Evolutionary conservation across 2,329 filamentous ascomycete genomes (phyloP), one percentile per base, ranked within the genome.

Genomic region (Thermothelomyces thermophilus): DNA sequence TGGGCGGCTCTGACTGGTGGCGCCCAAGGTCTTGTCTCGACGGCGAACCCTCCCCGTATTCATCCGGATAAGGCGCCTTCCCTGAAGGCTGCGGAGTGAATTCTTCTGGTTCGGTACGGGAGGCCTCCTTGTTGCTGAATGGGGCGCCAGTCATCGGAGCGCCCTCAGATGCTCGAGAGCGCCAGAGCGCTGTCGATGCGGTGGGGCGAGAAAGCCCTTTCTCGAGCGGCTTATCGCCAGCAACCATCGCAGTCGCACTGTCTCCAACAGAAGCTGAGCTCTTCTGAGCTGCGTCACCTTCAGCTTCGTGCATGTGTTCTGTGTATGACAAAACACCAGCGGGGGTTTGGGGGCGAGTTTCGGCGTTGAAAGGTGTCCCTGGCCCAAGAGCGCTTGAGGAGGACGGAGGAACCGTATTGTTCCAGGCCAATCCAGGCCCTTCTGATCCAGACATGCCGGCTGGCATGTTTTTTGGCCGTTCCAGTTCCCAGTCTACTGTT

Each of bases 121-220:
- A 33, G 3, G 28, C 35, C 17, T 19, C 8, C 17, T 44, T 40
- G 22, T 22, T 20, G 5, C 19, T 35, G 33, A 22, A 34, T 11
- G 34, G 14, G 19, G 19, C 35, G 9, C n/a, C 16, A 3, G 36
- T 2, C 11, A 8, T 10, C n/a, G 14, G 30, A 10, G 17, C 7
- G 16, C 28, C 36, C 4, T 39, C 45, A 17, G 41, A 30, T 6
- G 3, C 20, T 31, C 22, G 48, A 24, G 48, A 35, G 4, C 11
- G 35, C 10, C 48, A 36, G 5, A 44, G 48, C 5, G 45, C 51
- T 20, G 41, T 17, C 13, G 52, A 35, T 2, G 48, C 52, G 1
- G 48, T 48, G 2, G 44, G 48, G n/a, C 46, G 17, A n/a, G 42
- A 39, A 26, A 28, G 33, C 3, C 50, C 13, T 3, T 20, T n/a